These are phyloP conservation scores for Amaranthus palmeri DNA, from an alignment of 148 eudicot genomes.

Conservation along the genomic window DNA sequence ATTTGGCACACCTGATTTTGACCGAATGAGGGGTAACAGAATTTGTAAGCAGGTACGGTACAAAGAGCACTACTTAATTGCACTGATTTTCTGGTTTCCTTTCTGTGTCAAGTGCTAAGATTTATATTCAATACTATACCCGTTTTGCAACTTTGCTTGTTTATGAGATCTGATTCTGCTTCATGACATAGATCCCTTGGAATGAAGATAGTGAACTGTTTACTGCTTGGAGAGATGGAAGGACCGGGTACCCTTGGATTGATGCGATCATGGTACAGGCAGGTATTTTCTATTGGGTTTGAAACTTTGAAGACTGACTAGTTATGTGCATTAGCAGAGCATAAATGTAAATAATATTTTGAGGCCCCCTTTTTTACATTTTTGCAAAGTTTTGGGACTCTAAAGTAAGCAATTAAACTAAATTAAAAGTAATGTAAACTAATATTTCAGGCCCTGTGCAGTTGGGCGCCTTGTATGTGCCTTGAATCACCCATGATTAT, in stretches of 20 bases:
- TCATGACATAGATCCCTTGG: slow-evolving; percentile 73
- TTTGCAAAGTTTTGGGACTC: no score
- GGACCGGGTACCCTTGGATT: slow-evolving; percentile 96
- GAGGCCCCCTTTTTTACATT: no score
- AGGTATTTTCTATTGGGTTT: slow-evolving; percentile 21
- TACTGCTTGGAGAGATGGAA: slow-evolving; percentile 92
- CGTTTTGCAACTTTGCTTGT: background rate
- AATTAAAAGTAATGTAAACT: no score
- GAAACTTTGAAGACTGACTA: background rate
- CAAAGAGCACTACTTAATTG: background rate
- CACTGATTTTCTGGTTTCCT: background rate
- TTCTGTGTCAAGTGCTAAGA: background rate
- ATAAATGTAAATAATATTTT: no score
- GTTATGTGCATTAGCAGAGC: background rate
- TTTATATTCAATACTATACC: background rate
- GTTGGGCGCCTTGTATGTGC: no score
- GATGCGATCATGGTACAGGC: slow-evolving; percentile 97
- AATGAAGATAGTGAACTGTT: slow-evolving; percentile 54
- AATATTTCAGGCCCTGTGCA: no score
- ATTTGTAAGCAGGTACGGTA: slow-evolving; percentile 87
- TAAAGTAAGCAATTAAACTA: no score
- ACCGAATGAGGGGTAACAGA: slow-evolving; percentile 64
- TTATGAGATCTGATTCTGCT: background rate
- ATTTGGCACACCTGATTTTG: slow-evolving; percentile 77
- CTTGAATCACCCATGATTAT: no score